These are phyloP conservation scores for Saturnispora galanensis DNA, from an alignment of 805 yeast species.

Conservation along the genomic window DNA sequence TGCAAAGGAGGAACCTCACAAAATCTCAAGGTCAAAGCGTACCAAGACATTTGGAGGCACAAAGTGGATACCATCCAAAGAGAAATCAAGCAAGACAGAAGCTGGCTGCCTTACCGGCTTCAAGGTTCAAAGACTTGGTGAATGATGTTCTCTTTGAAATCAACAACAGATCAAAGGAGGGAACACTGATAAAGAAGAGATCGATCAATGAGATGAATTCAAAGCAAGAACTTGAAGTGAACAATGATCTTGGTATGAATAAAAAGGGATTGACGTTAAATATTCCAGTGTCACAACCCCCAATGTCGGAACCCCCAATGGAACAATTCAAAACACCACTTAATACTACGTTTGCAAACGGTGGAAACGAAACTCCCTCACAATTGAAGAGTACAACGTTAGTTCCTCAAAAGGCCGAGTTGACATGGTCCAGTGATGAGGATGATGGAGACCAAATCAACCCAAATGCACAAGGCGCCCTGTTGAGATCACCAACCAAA, in stretches of 20 bases:
- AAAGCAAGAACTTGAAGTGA: background rate
- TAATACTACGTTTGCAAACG: slow-evolving; percentile 8
- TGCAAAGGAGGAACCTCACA: slow-evolving; percentile 55
- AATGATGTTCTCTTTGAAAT: slow-evolving; percentile 84
- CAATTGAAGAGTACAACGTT: slow-evolving; percentile 52
- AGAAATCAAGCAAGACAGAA: slow-evolving; percentile 94
- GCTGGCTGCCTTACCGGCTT: slow-evolving; percentile 70
- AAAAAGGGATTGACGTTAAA: slow-evolving; percentile 4
- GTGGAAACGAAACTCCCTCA: slow-evolving; percentile 20
- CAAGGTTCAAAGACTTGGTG: slow-evolving; percentile 81
- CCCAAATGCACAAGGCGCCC: slow-evolving; percentile 8
- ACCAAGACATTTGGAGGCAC: slow-evolving; percentile 29
- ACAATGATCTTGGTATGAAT: slow-evolving; percentile 8
- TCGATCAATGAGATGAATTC: background rate
- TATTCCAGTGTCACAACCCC: slow-evolving; percentile 3
- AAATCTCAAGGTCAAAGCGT: background rate
- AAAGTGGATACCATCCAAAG: slow-evolving; percentile 72
- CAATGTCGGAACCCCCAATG: slow-evolving; percentile 1
- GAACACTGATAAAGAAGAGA: background rate
- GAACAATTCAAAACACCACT: slow-evolving; percentile 12
- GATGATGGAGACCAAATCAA: slow-evolving; percentile 36
- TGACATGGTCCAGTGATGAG: slow-evolving; percentile 85
- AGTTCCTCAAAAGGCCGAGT: slow-evolving; percentile 74
- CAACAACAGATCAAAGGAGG: slow-evolving; percentile 35
- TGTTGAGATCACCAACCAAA: slow-evolving; percentile 12